A percentile compares a stretch with the other conserved stretches of the same genome.
Evolutionary conservation across 805 yeast genomes (phyloP).

Genomic region (Lipomyces chichibuensis): DNA sequence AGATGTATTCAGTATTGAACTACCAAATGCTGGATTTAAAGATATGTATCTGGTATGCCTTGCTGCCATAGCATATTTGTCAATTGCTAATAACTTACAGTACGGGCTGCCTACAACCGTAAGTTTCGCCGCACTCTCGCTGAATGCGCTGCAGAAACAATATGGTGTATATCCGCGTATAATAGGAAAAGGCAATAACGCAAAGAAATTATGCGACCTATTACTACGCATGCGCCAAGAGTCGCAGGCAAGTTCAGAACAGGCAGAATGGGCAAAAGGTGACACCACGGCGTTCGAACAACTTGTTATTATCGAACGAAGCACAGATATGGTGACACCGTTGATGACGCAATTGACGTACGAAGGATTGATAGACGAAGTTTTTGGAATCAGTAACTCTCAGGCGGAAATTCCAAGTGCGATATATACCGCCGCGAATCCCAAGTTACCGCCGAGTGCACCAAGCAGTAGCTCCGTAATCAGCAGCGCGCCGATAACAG

Average conservation of each 20-base stretch:
- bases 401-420: slow-evolving; percentile 43
- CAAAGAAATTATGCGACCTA: slow-evolving; percentile 54
- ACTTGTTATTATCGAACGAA: slow-evolving; percentile 76
- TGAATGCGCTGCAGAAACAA: slow-evolving; percentile 51
- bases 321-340: slow-evolving; percentile 72
- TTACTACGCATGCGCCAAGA: slow-evolving; percentile 42
- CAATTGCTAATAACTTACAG: slow-evolving; percentile 37
- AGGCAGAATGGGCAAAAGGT: slow-evolving; percentile 39
- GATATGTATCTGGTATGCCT: slow-evolving; percentile 45
- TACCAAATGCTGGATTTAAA: slow-evolving; percentile 47
- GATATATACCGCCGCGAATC: slow-evolving; percentile 30
- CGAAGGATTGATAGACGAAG: slow-evolving; percentile 78
- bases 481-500: slow-evolving; percentile 18
- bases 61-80: not conserved
- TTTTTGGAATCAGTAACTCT: slow-evolving; percentile 50
- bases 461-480: slow-evolving; percentile 14
- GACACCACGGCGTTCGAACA: slow-evolving; percentile 51
- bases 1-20: slow-evolving; percentile 51
- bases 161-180: slow-evolving; percentile 57
- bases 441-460: slow-evolving; percentile 11
- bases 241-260: slow-evolving; percentile 16
- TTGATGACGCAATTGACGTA: slow-evolving; percentile 78
- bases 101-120: slow-evolving; percentile 43
- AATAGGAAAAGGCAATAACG: slow-evolving; percentile 62
- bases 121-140: slow-evolving; percentile 52